Conservation (phyloP, 192 early-diverging fungal species). For the Spinellus fusiger region DNA sequence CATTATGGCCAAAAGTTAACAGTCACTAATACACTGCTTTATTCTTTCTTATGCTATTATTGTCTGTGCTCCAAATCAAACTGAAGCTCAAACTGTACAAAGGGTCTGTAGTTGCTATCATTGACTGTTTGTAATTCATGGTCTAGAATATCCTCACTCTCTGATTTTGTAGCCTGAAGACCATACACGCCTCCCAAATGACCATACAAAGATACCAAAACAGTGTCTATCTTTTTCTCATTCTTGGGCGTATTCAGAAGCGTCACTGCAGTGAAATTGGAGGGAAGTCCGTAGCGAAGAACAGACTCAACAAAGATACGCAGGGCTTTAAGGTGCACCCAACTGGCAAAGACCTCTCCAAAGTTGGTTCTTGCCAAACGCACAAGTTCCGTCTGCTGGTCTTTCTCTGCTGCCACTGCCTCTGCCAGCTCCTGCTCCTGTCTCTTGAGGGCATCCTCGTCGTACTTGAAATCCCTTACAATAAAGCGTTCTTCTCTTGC, state of each 20-base stretch:
- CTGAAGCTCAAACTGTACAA: constrained; percentile 72
- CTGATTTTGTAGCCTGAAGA: constrained; percentile 23
- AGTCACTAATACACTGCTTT: too few species aligned
- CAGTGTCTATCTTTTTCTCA: constrained; percentile 74
- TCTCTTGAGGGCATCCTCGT: constrained; percentile 69
- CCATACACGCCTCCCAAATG: constrained; percentile 71
- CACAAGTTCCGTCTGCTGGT: constrained; percentile 64
- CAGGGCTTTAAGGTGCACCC: constrained; percentile 93
- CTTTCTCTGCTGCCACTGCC: constrained; percentile 46
- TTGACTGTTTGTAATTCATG: constrained; percentile 72
- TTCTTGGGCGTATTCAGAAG: constrained; percentile 70
- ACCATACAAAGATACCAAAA: constrained; percentile 75
- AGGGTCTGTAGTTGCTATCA: constrained; percentile 90
- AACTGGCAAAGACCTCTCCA: constrained; percentile 86
- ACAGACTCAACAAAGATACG: constrained; percentile 96
- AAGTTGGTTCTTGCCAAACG: constrained; percentile 92
- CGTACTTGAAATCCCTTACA: constrained; percentile 94
- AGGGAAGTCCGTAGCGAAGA: constrained; percentile 94
- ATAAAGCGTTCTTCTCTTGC: constrained; percentile 88
- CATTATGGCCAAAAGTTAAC: not conserved
- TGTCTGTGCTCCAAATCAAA: constrained; percentile 36
- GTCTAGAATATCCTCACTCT: constrained; percentile 67
- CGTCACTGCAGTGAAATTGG: constrained; percentile 79
- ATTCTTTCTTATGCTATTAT: not conserved
- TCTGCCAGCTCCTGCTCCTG: constrained; percentile 74